phyloP scores from a whole-genome alignment of 768 basidiomycete species.

The Tylopilus plumbeoviolaceoides region DNA sequence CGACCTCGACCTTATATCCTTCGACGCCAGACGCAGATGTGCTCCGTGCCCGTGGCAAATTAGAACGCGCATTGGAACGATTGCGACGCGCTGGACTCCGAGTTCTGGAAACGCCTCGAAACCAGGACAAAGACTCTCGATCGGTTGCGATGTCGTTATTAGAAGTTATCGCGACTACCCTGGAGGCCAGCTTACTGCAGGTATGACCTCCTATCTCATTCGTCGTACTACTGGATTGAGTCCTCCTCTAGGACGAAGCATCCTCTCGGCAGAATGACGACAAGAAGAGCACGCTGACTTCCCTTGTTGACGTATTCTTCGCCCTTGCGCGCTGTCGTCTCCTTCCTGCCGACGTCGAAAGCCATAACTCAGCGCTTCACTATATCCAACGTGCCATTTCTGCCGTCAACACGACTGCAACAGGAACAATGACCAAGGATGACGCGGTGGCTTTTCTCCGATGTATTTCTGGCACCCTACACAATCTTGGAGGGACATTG shows the following conservation, averaged over 20 bases:
- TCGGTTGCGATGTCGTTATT: constrained; percentile 30
- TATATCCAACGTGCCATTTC: constrained; percentile 42
- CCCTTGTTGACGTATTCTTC: constrained; percentile 54
- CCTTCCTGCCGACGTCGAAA: constrained; percentile 37
- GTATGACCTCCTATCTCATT: constrained; percentile 23
- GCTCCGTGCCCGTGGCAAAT: constrained; percentile 43
- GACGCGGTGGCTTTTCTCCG: constrained; percentile 53
- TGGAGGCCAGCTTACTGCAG: constrained; percentile 29
- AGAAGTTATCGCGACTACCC: constrained; percentile 31
- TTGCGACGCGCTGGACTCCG: constrained; percentile 49
- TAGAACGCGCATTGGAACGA: constrained; percentile 59
- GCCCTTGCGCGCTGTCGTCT: constrained; percentile 46
- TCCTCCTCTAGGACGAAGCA: constrained; percentile 3
- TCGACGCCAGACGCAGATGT: constrained; percentile 10
- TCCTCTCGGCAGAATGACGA: constrained; percentile 10
- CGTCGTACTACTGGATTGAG: neutral
- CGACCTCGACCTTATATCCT: neutral
- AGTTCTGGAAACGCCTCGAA: constrained; percentile 36
- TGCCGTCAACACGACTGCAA: constrained; percentile 16
- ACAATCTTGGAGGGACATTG: constrained; percentile 64
- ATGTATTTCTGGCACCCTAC: constrained; percentile 67
- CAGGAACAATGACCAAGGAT: constrained; percentile 7
- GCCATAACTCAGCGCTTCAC: constrained; percentile 44
- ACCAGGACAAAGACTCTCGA: constrained; percentile 5
- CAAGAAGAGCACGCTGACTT: constrained; percentile 36